A percentile compares a stretch with the other conserved stretches of the same genome.
Conservation (phyloP, 148 eudicot species). For the Rheum nobile region DNA sequence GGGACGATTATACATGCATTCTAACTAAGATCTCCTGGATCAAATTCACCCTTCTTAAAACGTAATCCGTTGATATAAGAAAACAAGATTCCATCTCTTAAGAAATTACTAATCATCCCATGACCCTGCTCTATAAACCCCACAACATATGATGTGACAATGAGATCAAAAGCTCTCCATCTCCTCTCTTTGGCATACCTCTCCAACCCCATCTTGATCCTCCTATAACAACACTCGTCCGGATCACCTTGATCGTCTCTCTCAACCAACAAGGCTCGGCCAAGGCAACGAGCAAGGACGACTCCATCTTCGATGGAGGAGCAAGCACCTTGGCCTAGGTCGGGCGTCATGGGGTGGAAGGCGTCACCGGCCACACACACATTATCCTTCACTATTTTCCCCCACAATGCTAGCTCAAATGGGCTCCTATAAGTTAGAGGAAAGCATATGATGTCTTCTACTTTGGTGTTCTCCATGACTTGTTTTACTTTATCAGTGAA, state of each 20-base stretch:
- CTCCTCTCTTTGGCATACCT: constrained; percentile 26
- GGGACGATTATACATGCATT: no score
- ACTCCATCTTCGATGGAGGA: constrained; percentile 12
- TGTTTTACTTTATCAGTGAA: constrained; percentile 3
- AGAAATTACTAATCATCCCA: constrained; percentile 18
- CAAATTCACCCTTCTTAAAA: constrained; percentile 26
- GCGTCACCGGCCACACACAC: constrained; percentile 13
- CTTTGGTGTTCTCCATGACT: not conserved
- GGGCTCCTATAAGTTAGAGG: constrained; percentile 6
- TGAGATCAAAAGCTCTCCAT: constrained; percentile 34
- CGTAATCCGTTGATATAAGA: constrained; percentile 14
- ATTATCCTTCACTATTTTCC: not conserved
- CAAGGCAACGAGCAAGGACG: constrained; percentile 30
- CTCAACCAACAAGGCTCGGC: constrained; percentile 16
- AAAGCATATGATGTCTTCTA: not conserved
- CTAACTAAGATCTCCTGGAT: constrained; percentile 31
- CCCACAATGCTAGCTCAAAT: constrained; percentile 10
- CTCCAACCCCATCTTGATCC: constrained; percentile 22
- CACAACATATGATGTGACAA: constrained; percentile 25
- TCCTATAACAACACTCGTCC: constrained; percentile 15
- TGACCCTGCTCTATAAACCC: constrained; percentile 28
- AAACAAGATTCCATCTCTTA: constrained; percentile 28
- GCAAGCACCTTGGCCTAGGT: constrained; percentile 13
- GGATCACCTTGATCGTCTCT: not conserved
- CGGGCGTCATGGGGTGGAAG: constrained; percentile 15